phyloP scores from a whole-genome alignment of 352 stramenopile species.

The Phytophthora gonapodyides region DNA sequence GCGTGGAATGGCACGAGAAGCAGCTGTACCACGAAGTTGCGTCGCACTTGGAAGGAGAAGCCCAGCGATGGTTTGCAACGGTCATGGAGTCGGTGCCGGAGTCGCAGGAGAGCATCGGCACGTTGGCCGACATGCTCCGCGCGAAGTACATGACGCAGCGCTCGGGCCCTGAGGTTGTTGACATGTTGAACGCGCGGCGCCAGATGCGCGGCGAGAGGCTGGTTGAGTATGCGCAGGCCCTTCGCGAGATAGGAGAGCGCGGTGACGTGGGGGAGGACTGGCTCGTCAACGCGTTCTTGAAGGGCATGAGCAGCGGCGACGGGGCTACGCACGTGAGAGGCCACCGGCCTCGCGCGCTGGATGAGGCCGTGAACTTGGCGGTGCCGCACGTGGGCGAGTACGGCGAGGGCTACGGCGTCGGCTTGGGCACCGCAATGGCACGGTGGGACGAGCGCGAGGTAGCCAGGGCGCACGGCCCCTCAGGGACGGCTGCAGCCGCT shows the following conservation, averaged over 20 bases:
- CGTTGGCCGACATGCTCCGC: neutral
- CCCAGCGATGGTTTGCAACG: conserved; percentile 12
- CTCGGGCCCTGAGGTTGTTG: conserved; percentile 10
- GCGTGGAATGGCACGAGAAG: neutral
- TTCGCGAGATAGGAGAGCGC: conserved; percentile 3
- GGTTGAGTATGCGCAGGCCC: conserved; percentile 8
- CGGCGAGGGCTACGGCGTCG: conserved; percentile 6
- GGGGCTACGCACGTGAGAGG: conserved; percentile 1
- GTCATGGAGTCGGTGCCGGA: conserved; percentile 3
- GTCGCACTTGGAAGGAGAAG: conserved; percentile 9
- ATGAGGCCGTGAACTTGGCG: neutral
- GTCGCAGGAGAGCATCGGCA: neutral
- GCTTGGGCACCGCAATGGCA: neutral
- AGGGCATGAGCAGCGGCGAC: neutral
- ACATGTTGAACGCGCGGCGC: neutral
- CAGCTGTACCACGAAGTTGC: conserved; percentile 15
- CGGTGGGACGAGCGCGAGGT: neutral
- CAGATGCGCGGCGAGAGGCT: conserved; percentile 16
- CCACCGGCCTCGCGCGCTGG: neutral
- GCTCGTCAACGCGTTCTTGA: conserved; percentile 11
- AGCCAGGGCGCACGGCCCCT: too few species aligned
- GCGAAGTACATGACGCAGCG: conserved; percentile 7
- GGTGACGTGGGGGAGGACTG: neutral
- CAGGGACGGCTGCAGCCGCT: too few species aligned
- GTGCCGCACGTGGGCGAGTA: neutral